Base-by-base conservation (phyloP, 345 rosid species). In the Mercurialis annua region DNA sequence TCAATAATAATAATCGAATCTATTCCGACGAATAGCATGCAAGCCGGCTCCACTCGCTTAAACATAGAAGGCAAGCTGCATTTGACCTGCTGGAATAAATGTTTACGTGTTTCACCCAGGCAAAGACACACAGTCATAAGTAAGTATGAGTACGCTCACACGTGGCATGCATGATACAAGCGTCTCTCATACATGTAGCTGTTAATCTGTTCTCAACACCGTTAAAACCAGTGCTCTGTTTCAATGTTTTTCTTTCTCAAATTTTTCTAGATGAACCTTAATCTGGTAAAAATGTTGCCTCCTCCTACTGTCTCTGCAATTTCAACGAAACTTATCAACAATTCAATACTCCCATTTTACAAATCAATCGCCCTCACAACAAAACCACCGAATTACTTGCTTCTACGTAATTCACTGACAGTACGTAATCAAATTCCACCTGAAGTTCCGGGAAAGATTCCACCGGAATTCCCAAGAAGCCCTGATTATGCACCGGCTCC, bases 381-480 rank as follows among this genome's bases (percentile, higher is more conserved):
- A 4, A 30, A 15, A 56, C n/a, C 71, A 56, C 42, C 61, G 40
- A 61, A 44, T 1, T 6, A 23, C 15, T 9, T 48, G 24, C 34
- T 21, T 10, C n/a, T 7, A 11, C 18, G 29, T 42, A 42, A 34
- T 26, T 68, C 62, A 33, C n/a, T 56, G 20, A n/a, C 29, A 24
- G 52, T n/a, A 1, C 36, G 15, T 12, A 20, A n/a, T 1, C n/a
- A 24, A 26, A n/a, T 16, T 17, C 65, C 27, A 33, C 55, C 53
- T 0, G 43, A 58, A 48, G 14, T 55, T 23, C 75, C 75, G 15
- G 68, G 58, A 1, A 50, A 29, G 20, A 31, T 40, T 55, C 70
- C 75, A 26, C 67, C 47, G 0, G 72, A 80, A 26, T 71, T 80
- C 43, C 77, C 77, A 8, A 44, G 67, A 5, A 27, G 1, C 1